phyloP scores from a whole-genome alignment of 2,329 filamentous ascomycete species.

The Coniochaeta sp. region DNA sequence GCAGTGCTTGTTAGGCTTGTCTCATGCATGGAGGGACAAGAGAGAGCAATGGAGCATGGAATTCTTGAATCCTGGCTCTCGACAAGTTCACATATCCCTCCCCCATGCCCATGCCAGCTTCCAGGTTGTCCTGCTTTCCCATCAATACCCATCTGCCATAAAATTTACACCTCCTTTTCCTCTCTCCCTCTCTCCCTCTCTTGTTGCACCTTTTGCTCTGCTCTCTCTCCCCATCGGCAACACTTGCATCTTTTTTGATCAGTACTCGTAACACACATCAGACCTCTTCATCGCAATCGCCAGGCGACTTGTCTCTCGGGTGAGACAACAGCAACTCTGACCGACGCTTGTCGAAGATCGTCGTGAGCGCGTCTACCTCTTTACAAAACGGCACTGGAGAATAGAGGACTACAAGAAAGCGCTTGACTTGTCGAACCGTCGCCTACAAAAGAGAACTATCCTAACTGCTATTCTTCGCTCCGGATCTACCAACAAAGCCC shows the following conservation, averaged over 20 bases:
- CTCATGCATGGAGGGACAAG: constrained; percentile 1
- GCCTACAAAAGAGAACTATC: background rate
- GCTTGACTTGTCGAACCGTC: background rate
- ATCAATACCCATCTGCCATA: background rate
- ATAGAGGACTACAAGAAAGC: background rate
- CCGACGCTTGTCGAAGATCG: background rate
- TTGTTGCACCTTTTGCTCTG: background rate
- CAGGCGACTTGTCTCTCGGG: background rate
- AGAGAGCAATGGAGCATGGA: constrained; percentile 1
- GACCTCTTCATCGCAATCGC: no score
- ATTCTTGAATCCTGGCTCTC: background rate
- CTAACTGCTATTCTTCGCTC: background rate
- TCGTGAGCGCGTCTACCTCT: background rate
- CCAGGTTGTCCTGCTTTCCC: background rate
- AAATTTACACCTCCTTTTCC: background rate
- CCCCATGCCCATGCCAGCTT: background rate
- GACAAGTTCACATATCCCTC: background rate
- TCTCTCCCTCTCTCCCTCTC: no score
- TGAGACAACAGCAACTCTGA: background rate
- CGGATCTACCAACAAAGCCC: background rate
- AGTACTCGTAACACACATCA: background rate
- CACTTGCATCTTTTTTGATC: background rate
- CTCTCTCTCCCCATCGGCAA: background rate
- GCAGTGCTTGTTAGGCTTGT: no score
- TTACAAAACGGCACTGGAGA: background rate